Base-by-base conservation (phyloP, 192 early-diverging fungal genomes). In the Linnemannia exigua region DNA sequence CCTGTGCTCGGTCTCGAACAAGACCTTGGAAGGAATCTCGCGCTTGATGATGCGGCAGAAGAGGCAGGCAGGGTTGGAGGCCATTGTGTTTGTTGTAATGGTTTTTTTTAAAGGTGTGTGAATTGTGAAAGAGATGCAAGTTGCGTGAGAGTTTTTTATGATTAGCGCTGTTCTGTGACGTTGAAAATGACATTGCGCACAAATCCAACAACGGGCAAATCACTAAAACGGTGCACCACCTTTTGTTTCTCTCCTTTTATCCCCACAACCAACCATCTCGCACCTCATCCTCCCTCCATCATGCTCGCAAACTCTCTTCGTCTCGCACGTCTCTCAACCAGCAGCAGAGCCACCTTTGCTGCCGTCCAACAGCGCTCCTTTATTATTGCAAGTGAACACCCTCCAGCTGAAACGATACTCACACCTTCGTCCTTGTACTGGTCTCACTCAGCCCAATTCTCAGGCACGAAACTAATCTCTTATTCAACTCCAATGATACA, bases 11-110 rank as follows among this genome's bases (percentile, higher is more conserved):
- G 96, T 98, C 88, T 99, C 98, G 37, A 93, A 75, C 41, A 97
- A 78, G 81, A 97, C 95, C 79, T 93, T 89, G 31, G 95, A 95
- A 48, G 97, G 97, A 71, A 98, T 97, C 72, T 95, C 93, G 67
- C 96, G 94, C 88, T 89, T 89, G 78, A 95, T 88, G 76, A 99
- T 97, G 89, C 95, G 97, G 92, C 98, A 99, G 79, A 99, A 99
- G 76, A 98, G 82, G 90, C 98, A 99, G 82, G 81, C 76, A 54
- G 90, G 76, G 77, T 94, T 91, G 72, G 91, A 88, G 54, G 91
- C 75, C 91, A 92, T 91, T 36, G 37, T 90, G 41, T 41, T 33
- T 47, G 50, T 47, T 33, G 54, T 58, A 75, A 58, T n/a, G n/a
- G n/a, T n/a, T n/a, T n/a, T n/a, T n/a, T n/a, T n/a, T n/a, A 44